Conservation (phyloP, 768 basidiomycete genomes). For the Rhodotorula babjevae region DNA sequence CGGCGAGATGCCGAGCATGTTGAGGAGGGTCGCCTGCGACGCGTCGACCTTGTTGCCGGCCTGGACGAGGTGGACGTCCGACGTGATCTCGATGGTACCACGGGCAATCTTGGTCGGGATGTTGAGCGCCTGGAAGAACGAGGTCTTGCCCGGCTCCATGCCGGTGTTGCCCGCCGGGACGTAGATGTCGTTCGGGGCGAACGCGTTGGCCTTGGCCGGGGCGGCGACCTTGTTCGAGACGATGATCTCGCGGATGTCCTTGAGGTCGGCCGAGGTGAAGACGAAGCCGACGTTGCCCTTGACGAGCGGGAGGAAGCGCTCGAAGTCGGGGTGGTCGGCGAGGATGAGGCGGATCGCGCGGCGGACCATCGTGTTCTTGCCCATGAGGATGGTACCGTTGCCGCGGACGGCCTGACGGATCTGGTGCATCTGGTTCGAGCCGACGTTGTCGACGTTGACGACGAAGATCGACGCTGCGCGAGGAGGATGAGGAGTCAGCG, state of each 20-base stretch:
- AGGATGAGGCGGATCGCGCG: constrained; percentile 91
- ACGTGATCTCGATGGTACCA: constrained; percentile 99
- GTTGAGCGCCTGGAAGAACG: constrained; percentile 99
- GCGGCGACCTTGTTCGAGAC: constrained; percentile 96
- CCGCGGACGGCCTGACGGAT: constrained; percentile 91
- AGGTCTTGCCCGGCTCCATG: constrained; percentile 99
- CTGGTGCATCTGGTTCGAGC: constrained; percentile 98
- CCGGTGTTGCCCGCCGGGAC: constrained; percentile 97
- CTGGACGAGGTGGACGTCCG: constrained; percentile 88
- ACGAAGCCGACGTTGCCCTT: constrained; percentile 99
- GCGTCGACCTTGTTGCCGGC: constrained; percentile 76
- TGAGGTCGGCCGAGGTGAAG: constrained; percentile 86
- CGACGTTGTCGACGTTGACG: constrained; percentile 99
- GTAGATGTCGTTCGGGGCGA: constrained; percentile 82
- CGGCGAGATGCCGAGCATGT: constrained; percentile 96
- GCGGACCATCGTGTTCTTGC: constrained; percentile 99
- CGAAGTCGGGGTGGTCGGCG: constrained; percentile 83
- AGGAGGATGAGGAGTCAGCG: background rate
- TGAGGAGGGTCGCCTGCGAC: constrained; percentile 95
- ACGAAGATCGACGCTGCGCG: constrained; percentile 86
- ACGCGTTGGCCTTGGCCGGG: constrained; percentile 95
- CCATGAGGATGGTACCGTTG: constrained; percentile 95
- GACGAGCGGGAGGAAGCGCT: constrained; percentile 91
- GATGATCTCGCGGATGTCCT: constrained; percentile 90
- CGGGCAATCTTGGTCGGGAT: constrained; percentile 99